These are phyloP conservation scores for Cryptococcus jaspeensis DNA, from an alignment of 1,284 basidiomycete species.

Conservation along the genomic window DNA sequence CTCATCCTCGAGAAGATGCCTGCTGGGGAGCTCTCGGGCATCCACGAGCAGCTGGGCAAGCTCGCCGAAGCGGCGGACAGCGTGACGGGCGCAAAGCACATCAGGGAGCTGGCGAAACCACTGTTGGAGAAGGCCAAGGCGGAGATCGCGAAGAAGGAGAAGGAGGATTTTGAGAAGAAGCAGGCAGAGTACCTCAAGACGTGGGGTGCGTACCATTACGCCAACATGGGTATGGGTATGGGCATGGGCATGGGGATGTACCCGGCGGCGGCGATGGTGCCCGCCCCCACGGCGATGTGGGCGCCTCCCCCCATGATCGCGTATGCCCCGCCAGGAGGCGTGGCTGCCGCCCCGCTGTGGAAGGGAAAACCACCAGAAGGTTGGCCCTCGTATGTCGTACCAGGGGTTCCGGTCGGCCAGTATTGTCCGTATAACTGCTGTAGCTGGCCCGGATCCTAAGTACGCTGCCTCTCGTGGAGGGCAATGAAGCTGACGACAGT, in stretches of 20 bases:
- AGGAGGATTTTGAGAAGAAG: slow-evolving; percentile 34
- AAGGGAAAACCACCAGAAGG: slow-evolving; percentile 37
- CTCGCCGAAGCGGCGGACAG: slow-evolving; percentile 19
- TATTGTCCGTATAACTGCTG: slow-evolving; percentile 4
- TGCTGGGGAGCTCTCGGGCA: slow-evolving; percentile 14
- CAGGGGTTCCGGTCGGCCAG: slow-evolving; percentile 12
- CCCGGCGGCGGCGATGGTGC: slow-evolving; percentile 12
- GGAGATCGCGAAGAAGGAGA: slow-evolving; percentile 18
- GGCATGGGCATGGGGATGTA: slow-evolving; percentile 25
- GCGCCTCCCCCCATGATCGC: slow-evolving; percentile 21
- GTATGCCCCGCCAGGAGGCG: slow-evolving; percentile 24
- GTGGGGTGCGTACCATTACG: slow-evolving; percentile 17
- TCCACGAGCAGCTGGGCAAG: slow-evolving; percentile 30
- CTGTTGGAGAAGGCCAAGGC: slow-evolving; percentile 29
- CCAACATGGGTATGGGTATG: slow-evolving; percentile 43
- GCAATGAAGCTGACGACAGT: not conserved
- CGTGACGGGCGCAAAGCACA: slow-evolving; percentile 24
- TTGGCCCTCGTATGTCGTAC: slow-evolving; percentile 35
- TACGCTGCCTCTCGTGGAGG: slow-evolving; percentile 2
- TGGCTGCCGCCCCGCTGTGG: slow-evolving; percentile 5
- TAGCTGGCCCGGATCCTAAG: slow-evolving; percentile 14
- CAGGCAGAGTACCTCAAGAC: slow-evolving; percentile 18
- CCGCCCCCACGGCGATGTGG: slow-evolving; percentile 25
- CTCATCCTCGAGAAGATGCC: slow-evolving; percentile 32
- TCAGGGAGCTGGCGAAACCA: slow-evolving; percentile 35